phyloP scores from a whole-genome alignment of 768 basidiomycete genomes.

The Rhizopogon roseolus region DNA sequence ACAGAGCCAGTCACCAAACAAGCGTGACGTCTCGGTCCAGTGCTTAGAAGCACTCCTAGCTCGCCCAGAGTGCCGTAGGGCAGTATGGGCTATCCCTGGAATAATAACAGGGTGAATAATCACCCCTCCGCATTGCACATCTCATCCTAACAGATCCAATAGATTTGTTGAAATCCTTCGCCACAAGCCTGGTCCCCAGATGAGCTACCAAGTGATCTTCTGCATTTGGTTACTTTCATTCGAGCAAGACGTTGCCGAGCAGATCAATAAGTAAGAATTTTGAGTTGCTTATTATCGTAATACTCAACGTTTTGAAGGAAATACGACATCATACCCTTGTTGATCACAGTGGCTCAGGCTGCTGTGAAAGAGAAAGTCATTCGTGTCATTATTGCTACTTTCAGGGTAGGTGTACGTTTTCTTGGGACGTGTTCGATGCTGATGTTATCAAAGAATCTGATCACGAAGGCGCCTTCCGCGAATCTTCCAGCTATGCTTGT shows the following conservation, averaged over 20 bases:
- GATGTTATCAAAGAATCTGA: constrained; percentile 61
- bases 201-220: constrained; percentile 91
- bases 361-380: constrained; percentile 98
- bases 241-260: constrained; percentile 77
- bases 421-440: background rate
- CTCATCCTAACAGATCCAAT: background rate
- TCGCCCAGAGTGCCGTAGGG: constrained; percentile 72
- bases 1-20: constrained; percentile 55
- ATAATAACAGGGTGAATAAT: constrained; percentile 60
- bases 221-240: constrained; percentile 95
- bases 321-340: constrained; percentile 82
- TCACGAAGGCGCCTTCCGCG: constrained; percentile 80
- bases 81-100: constrained; percentile 72
- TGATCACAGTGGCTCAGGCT: constrained; percentile 78
- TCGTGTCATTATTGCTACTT: constrained; percentile 87
- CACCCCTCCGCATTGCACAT: too few species aligned
- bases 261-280: constrained; percentile 74
- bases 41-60: constrained; percentile 83
- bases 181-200: constrained; percentile 81
- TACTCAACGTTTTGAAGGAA: constrained; percentile 45
- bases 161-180: constrained; percentile 84
- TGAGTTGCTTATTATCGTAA: background rate
- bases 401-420: constrained; percentile 50
- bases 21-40: constrained; percentile 88
- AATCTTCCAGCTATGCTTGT: constrained; percentile 94